Conservation (phyloP, 352 stramenopile species). For the Aphanomyces euteiches region DNA sequence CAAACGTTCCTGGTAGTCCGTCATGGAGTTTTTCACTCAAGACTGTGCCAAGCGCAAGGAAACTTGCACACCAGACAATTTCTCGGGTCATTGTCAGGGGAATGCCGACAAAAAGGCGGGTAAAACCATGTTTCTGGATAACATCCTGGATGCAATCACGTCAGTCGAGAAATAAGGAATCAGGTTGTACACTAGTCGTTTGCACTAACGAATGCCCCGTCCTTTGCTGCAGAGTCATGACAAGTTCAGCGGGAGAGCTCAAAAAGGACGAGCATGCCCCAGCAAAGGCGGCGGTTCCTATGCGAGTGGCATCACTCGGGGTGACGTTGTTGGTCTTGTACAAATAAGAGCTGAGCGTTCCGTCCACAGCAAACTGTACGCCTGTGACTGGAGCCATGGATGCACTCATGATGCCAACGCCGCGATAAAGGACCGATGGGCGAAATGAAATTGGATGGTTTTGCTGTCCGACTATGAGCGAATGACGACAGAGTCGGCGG, state of each 20-base stretch:
- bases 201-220: conserved; percentile 58
- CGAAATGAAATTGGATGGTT: conserved; percentile 60
- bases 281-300: conserved; percentile 57
- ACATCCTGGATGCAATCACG: conserved; percentile 43
- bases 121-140: conserved; percentile 41
- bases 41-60: conserved; percentile 68
- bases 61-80: conserved; percentile 69
- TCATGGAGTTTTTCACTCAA: conserved; percentile 62
- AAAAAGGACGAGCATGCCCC: conserved; percentile 59
- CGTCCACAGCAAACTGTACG: conserved; percentile 77
- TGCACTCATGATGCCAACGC: conserved; percentile 66
- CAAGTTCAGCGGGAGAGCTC: conserved; percentile 67
- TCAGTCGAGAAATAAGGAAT: background rate
- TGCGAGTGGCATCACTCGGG: conserved; percentile 29
- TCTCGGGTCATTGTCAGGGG: conserved; percentile 62
- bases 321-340: conserved; percentile 30
- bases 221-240: conserved; percentile 87
- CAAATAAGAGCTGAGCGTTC: conserved; percentile 38
- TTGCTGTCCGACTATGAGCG: conserved; percentile 42
- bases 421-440: conserved; percentile 60
- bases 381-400: conserved; percentile 77
- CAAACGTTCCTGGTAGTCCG: conserved; percentile 52
- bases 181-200: conserved; percentile 34
- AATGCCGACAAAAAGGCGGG: conserved; percentile 57
- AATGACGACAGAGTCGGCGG: background rate